These are phyloP conservation scores for Botrytis sinoallii DNA, from an alignment of 2,329 filamentous ascomycete genomes.

Conservation along the genomic window DNA sequence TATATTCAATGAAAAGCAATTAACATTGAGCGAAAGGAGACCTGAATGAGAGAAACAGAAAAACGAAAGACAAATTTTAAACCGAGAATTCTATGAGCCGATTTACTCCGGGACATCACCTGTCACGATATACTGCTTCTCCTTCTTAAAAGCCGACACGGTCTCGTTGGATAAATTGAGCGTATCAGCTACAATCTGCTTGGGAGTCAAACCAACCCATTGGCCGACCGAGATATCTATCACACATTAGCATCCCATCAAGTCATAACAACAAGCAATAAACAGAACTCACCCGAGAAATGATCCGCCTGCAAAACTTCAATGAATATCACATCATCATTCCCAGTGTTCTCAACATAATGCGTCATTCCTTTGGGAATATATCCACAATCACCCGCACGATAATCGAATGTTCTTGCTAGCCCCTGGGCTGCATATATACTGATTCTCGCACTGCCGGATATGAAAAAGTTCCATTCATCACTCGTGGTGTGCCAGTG, in stretches of 20 bases:
- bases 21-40: not conserved
- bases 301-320: constrained; percentile 71
- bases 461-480: constrained; percentile 78
- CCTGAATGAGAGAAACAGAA: not conserved
- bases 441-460: constrained; percentile 68
- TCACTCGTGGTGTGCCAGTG: constrained; percentile 80
- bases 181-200: constrained; percentile 57
- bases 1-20: not conserved
- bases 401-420: constrained; percentile 73
- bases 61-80: not conserved
- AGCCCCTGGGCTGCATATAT: constrained; percentile 68
- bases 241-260: constrained; percentile 26
- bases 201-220: constrained; percentile 50
- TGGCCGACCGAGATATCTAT: constrained; percentile 44
- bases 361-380: constrained; percentile 76
- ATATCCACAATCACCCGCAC: constrained; percentile 72
- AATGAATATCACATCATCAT: constrained; percentile 70
- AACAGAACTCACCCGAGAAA: constrained; percentile 44
- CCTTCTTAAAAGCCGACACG: constrained; percentile 42
- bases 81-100: not conserved
- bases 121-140: constrained; percentile 46
- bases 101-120: constrained; percentile 27
- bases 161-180: constrained; percentile 44
- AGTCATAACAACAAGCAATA: not conserved
- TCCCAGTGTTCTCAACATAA: constrained; percentile 79